A percentile compares a stretch with the other conserved stretches of the same genome.
Conservation (phyloP, 495 filamentous ascomycete species). For the Penicillium turbatum region DNA sequence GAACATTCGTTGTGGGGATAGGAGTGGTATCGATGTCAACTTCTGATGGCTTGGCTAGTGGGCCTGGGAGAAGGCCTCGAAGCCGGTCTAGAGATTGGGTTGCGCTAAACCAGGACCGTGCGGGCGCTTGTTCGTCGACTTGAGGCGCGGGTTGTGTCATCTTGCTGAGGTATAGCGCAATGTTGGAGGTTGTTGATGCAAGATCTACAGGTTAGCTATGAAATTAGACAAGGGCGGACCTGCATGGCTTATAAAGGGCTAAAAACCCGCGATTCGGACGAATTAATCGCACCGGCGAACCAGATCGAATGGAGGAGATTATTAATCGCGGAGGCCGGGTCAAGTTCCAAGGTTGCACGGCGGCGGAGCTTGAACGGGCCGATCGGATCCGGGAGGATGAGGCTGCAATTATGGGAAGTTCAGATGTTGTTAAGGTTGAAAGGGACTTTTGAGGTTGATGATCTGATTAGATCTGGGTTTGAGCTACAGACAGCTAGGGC, state of each 20-base stretch:
- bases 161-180: not conserved
- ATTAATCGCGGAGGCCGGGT: conserved; percentile 18
- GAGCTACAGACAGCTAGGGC: no score
- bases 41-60: not conserved
- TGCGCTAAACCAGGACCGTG: conserved; percentile 19
- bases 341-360: not conserved
- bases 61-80: conserved; percentile 5
- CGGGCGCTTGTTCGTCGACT: conserved; percentile 2
- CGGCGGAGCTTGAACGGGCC: not conserved
- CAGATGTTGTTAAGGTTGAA: not conserved
- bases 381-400: not conserved
- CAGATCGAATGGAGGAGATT: conserved; percentile 15
- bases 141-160: conserved; percentile 7
- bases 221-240: not conserved
- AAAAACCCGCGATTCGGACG: conserved; percentile 2
- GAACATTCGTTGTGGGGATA: conserved; percentile 17
- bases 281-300: conserved; percentile 15
- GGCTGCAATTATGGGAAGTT: no score
- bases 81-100: conserved; percentile 17
- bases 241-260: conserved; percentile 13
- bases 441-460: not conserved
- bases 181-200: not conserved
- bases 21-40: not conserved
- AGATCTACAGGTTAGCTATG: not conserved
- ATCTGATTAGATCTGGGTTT: not conserved